phyloP scores from a whole-genome alignment of 176 grass and related monocot species.

The Cenchrus purpureus region DNA sequence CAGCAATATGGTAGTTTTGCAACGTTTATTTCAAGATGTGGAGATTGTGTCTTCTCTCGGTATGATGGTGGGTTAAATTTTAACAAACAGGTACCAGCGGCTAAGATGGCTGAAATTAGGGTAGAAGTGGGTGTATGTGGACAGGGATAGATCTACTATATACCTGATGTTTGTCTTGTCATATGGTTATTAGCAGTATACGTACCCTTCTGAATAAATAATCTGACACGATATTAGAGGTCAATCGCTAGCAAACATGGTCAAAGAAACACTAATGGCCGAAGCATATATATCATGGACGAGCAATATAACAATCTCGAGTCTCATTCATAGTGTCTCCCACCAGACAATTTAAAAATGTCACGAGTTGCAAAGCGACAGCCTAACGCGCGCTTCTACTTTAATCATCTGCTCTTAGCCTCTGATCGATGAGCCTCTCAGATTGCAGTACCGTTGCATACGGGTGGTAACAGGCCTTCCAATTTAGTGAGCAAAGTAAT shows the following conservation, averaged over 20 bases:
- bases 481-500: no score
- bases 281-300: neutral
- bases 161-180: slow-evolving; percentile 25
- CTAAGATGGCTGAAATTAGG: neutral
- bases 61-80: neutral
- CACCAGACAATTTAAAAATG: slow-evolving; percentile 26
- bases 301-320: neutral
- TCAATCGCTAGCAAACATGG: slow-evolving; percentile 47
- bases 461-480: no score
- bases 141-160: neutral
- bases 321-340: slow-evolving; percentile 46
- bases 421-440: no score
- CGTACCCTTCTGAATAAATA: neutral
- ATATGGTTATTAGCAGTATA: neutral
- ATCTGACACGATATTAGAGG: slow-evolving; percentile 36
- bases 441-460: neutral
- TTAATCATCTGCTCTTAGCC: neutral
- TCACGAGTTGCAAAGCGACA: slow-evolving; percentile 56
- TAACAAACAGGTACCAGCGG: neutral
- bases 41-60: neutral
- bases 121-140: slow-evolving; percentile 24
- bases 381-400: slow-evolving; percentile 24
- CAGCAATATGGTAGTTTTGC: neutral
- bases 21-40: neutral
- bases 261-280: slow-evolving; percentile 43